Evolutionary conservation across 192 early-diverging fungal genomes (phyloP), one percentile per base, ranked within the genome.

Genomic region (Nowakowskiella sp.): DNA sequence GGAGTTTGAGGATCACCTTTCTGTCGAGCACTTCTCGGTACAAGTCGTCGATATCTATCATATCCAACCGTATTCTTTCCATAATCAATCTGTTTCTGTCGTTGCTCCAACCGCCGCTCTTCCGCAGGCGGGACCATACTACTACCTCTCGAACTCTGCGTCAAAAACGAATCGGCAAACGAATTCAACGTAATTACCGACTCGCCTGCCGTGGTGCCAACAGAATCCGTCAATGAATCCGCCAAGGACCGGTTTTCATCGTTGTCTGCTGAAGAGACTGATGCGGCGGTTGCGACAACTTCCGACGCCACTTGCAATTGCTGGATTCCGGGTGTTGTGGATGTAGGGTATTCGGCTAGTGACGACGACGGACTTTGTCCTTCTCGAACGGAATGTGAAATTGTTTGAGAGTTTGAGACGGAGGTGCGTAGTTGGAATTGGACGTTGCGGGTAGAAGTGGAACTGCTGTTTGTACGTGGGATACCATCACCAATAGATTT

Each of bases 11-110:
- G 74, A 36, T 77, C 68, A 9, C 31, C 46, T 6, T 52, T 36
- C 44, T 60, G 62, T 19, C 71, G 44, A 13, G 51, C 57, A 16
- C 65, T 27, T 44, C 67, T 69, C 4, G 71, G 67, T 10, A 76
- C 49, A 16, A 57, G 36, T 19, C 21, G 42, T 8, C 55, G 55
- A 50, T 76, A 76, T 4, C 55, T 48, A 36, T 71, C 34, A 49
- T 76, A 76, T 49, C 73, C 73, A 25, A 55, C 55, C 16, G 73
- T 76, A 57, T 75, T 76, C 60, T 73, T 77, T 21, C 75, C 75
- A 58, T 67, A 76, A 29, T 72, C 75, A n/a, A 77, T 76, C 48
- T 77, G 75, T 47, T 77, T 77, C 48, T 76, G 75, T 5, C 75
- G 64, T 55, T 77, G 75, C 55, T 73, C 67, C 31, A 77, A 46